Evolutionary conservation across 2,329 filamentous ascomycete genomes (phyloP), one percentile per base, ranked within the genome.

Genomic region (Davidsoniella eucalypti): DNA sequence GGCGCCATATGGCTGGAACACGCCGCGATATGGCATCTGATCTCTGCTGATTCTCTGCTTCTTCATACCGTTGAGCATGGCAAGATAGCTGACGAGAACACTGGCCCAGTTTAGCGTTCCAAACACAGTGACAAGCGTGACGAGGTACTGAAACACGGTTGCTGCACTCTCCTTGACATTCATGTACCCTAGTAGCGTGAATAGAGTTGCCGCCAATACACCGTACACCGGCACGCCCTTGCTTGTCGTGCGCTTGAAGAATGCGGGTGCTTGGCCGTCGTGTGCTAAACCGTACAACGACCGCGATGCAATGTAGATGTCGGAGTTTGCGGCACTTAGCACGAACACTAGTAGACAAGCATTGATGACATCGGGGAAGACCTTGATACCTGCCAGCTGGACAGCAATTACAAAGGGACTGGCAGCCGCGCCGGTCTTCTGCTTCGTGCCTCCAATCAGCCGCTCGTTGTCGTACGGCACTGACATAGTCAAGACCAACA

Each of bases 81-180:
- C 56, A 9, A 69, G 58, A 54, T 68, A 65, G 14, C 61, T 62
- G 5, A 66, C 53, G 1, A 67, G 59, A 10, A 69, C 59, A 26
- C 60, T 60, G 16, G 68, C 52, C 65, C 67, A 69, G 57, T 68
- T 68, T 16, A 69, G 58, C 8, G 65, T 61, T 3, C 63, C 66
- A 49, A 68, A 68, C 1, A 68, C 63, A 0, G 67, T 68, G 23
- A 68, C 62, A 3, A 69, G 57, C 25, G 61, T 65, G 7, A 68
- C 63, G 8, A 69, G 60, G 54, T 68, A 69, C 1, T 60, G 61
- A 40, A 69, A 68, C 0, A 69, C 64, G 0, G 59, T 61, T 2
- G 61, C 50, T 0, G 65, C 58, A 16, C 57, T 57, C 50, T 62
- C 64, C 44, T 58, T 61, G 0, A 63, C 62, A 37, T 68, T 69